Conservation (phyloP, 1,284 basidiomycete genomes). For the Ustilago vetiveriae region DNA sequence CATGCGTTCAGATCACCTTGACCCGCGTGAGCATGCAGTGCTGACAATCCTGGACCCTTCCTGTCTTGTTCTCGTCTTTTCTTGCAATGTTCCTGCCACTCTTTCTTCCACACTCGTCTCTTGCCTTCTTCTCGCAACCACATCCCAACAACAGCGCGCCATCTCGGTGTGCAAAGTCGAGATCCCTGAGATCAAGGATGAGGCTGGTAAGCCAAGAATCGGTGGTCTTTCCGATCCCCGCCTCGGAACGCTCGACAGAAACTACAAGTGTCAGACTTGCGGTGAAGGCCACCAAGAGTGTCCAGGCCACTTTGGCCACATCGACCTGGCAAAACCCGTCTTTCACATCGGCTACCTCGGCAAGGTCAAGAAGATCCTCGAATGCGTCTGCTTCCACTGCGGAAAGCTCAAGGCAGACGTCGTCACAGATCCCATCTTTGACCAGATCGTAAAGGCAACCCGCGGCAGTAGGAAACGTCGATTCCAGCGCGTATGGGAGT, state of each 20-base stretch:
- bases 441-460: constrained; percentile 58
- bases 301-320: constrained; percentile 98
- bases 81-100: not conserved
- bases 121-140: not conserved
- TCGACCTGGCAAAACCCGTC: constrained; percentile 93
- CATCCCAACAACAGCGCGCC: constrained; percentile 80
- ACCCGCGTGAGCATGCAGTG: constrained; percentile 1
- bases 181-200: constrained; percentile 97
- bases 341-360: constrained; percentile 97
- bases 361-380: constrained; percentile 99
- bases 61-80: not conserved
- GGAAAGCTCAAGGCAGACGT: constrained; percentile 93
- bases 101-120: not conserved
- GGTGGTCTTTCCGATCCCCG: constrained; percentile 95
- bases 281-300: constrained; percentile 74
- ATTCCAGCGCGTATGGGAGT: constrained; percentile 65
- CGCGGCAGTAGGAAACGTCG: constrained; percentile 58
- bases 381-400: constrained; percentile 98
- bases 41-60: constrained; percentile 14
- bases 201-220: constrained; percentile 83
- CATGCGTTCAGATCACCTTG: constrained; percentile 14
- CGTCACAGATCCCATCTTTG: constrained; percentile 64
- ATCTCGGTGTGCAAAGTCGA: constrained; percentile 98
- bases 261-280: constrained; percentile 99
- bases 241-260: constrained; percentile 97